A percentile compares a stretch with the other conserved stretches of the same genome.
phyloP scores from a whole-genome alignment of 306 rosid species.

The Pueraria montana region DNA sequence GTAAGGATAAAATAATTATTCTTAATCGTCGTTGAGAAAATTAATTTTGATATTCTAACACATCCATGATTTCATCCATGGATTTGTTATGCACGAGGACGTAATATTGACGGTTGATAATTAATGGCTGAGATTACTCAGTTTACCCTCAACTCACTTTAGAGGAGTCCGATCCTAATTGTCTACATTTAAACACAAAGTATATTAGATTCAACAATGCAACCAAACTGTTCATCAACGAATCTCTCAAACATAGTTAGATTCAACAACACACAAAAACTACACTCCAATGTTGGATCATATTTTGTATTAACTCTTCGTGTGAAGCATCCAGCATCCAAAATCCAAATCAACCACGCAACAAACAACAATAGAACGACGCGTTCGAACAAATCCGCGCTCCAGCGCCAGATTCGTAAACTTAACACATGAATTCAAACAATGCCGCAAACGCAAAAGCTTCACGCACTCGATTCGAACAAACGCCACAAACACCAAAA shows the following conservation, averaged over 20 bases:
- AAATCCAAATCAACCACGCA: conserved; percentile 14
- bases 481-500: conserved; percentile 1
- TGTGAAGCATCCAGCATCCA: conserved; percentile 21
- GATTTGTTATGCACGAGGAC: background rate
- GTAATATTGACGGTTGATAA: background rate
- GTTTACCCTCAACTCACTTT: background rate
- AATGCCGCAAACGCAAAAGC: conserved; percentile 15
- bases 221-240: background rate
- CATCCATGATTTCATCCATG: no score
- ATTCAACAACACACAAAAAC: conserved; percentile 15
- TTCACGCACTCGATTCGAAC: background rate
- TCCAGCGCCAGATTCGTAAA: background rate
- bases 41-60: background rate
- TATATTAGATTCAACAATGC: background rate
- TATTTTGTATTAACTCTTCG: background rate
- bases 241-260: conserved; percentile 5
- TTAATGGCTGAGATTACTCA: background rate
- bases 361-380: conserved; percentile 13
- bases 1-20: background rate
- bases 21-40: background rate
- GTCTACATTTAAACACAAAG: background rate
- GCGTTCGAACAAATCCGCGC: background rate
- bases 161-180: background rate
- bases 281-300: background rate
- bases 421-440: conserved; percentile 29